These are phyloP conservation scores for Medicago lupulina DNA, from an alignment of 306 rosid species.

Conservation along the genomic window DNA sequence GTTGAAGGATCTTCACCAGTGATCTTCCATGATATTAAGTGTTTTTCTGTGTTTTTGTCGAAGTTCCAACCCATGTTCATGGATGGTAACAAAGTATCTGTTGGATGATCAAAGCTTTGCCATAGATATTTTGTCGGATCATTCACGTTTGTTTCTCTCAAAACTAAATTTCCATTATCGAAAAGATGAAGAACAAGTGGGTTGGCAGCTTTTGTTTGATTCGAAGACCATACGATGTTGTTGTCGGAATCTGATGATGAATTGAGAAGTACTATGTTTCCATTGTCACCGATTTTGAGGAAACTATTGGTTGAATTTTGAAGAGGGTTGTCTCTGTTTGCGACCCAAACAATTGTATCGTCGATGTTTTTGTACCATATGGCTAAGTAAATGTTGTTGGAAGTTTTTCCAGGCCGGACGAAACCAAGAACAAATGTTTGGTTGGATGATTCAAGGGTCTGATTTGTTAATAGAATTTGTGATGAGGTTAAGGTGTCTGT, in stretches of 20 bases:
- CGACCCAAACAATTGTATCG: slow-evolving; percentile 67
- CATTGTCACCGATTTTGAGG: slow-evolving; percentile 49
- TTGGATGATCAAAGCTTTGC: slow-evolving; percentile 83
- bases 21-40: slow-evolving; percentile 65
- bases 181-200: slow-evolving; percentile 56
- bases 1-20: slow-evolving; percentile 55
- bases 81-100: slow-evolving; percentile 66
- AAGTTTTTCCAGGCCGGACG: slow-evolving; percentile 35
- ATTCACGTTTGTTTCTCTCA: slow-evolving; percentile 42
- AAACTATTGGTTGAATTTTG: slow-evolving; percentile 38
- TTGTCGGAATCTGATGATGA: neutral
- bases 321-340: slow-evolving; percentile 76
- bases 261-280: slow-evolving; percentile 52
- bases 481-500: slow-evolving; percentile 52
- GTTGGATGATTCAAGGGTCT: slow-evolving; percentile 57
- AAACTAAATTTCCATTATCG: slow-evolving; percentile 67
- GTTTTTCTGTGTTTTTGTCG: slow-evolving; percentile 42
- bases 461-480: slow-evolving; percentile 49
- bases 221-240: slow-evolving; percentile 55
- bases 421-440: slow-evolving; percentile 62
- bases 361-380: slow-evolving; percentile 62
- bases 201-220: slow-evolving; percentile 33
- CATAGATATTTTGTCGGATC: slow-evolving; percentile 49
- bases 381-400: slow-evolving; percentile 58
- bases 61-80: slow-evolving; percentile 80